A percentile compares a stretch with the other conserved stretches of the same genome.
phyloP scores from a whole-genome alignment of 805 yeast genomes.

The Schizosaccharomyces octosporus region DNA sequence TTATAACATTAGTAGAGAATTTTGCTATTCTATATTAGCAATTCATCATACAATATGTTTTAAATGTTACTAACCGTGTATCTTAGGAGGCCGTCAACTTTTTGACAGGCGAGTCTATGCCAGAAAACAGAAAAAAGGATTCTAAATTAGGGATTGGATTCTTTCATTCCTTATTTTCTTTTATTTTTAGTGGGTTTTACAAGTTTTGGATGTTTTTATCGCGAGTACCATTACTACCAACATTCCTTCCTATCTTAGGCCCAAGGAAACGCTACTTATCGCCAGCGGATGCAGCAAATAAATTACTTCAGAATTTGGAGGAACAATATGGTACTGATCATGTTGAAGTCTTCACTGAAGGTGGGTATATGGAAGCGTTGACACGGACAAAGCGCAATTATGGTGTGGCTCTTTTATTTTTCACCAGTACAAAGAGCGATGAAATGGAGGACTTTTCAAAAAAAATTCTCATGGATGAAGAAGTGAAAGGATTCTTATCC shows the following conservation, averaged over 20 bases:
- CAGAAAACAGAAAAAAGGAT: neutral
- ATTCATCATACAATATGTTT: too few relatives aligned
- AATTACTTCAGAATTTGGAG: constrained; percentile 28
- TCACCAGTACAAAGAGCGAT: constrained; percentile 52
- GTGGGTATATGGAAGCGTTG: constrained; percentile 55
- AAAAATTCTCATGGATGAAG: constrained; percentile 27
- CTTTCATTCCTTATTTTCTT: neutral
- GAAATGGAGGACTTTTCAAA: constrained; percentile 28
- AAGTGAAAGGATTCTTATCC: constrained; percentile 23
- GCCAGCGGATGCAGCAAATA: constrained; percentile 28
- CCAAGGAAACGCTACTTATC: constrained; percentile 12
- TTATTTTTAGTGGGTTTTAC: neutral
- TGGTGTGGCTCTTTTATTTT: constrained; percentile 45
- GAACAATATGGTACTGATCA: constrained; percentile 12
- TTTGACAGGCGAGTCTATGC: constrained; percentile 5
- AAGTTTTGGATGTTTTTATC: constrained; percentile 17
- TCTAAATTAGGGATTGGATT: neutral
- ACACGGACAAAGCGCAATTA: constrained; percentile 43
- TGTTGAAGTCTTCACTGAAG: constrained; percentile 29
- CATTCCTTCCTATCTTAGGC: constrained; percentile 16
- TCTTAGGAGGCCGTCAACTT: neutral
- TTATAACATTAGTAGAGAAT: neutral
- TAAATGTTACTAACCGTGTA: neutral
- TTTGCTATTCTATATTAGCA: too few relatives aligned
- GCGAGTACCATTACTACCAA: constrained; percentile 12